Evolutionary conservation across 768 basidiomycete species (phyloP).

Genomic region (Lyophyllum decastes): DNA sequence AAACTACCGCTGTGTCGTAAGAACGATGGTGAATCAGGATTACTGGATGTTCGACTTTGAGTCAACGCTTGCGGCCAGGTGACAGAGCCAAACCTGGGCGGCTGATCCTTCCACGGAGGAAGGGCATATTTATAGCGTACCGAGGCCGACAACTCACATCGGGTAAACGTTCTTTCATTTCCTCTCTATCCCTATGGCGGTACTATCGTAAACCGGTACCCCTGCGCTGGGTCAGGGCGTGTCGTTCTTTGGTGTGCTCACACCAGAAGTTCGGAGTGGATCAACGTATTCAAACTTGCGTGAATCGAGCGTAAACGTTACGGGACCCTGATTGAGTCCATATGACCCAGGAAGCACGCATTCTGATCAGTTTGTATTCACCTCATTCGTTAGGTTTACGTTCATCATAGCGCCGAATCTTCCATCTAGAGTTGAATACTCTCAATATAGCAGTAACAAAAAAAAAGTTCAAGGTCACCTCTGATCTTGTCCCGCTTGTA

Average conservation of each 20-base stretch:
- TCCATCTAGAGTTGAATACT: conserved; percentile 60
- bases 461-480: conserved; percentile 47
- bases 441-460: conserved; percentile 1
- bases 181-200: not conserved
- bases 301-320: conserved; percentile 84
- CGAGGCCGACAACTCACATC: conserved; percentile 3
- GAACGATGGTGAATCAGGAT: not conserved
- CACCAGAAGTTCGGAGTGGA: conserved; percentile 13
- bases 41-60: not conserved
- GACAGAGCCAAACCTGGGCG: not conserved
- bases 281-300: conserved; percentile 73
- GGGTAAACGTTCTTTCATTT: not conserved
- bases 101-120: not conserved
- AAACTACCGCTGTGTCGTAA: not conserved
- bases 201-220: not conserved
- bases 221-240: not conserved
- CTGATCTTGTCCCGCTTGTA: conserved; percentile 80
- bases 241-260: conserved; percentile 6
- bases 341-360: conserved; percentile 34
- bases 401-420: conserved; percentile 97
- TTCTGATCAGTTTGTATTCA: conserved; percentile 30
- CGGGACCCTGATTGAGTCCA: conserved; percentile 61
- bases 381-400: conserved; percentile 86
- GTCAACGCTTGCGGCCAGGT: not conserved
- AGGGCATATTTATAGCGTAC: not conserved